Percentiles rank a stretch among this genome's conserved stretches.
These are phyloP conservation scores for Mrakia frigida DNA, from an alignment of 768 basidiomycete species.

Conservation along the genomic window DNA sequence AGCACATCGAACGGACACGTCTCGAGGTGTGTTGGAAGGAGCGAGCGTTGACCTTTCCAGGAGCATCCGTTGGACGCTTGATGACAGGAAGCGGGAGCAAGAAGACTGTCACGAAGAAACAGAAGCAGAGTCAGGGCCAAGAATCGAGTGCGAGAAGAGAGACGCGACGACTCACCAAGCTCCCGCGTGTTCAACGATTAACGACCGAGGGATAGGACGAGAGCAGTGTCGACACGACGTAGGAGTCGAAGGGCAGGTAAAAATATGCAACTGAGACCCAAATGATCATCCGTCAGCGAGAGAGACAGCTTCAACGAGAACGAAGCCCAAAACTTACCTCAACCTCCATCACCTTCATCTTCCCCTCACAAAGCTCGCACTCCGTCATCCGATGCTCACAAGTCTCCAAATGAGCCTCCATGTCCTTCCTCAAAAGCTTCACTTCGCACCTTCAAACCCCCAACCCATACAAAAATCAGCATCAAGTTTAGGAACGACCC, in stretches of 20 bases:
- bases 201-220: slow-evolving; percentile 44
- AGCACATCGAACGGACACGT: slow-evolving; percentile 59
- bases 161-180: slow-evolving; percentile 19
- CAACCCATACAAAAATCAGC: slow-evolving; percentile 9
- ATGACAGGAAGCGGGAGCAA: slow-evolving; percentile 46
- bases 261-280: slow-evolving; percentile 49
- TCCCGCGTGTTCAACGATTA: slow-evolving; percentile 44
- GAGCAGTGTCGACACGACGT: slow-evolving; percentile 49
- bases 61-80: slow-evolving; percentile 55
- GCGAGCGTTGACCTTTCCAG: slow-evolving; percentile 52
- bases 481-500: neutral
- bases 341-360: slow-evolving; percentile 45
- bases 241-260: slow-evolving; percentile 46
- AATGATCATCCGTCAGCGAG: no score
- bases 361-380: slow-evolving; percentile 48
- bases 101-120: neutral
- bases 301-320: neutral
- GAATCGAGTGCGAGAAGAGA: neutral
- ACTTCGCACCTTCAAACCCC: slow-evolving; percentile 51
- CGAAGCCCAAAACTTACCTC: slow-evolving; percentile 43
- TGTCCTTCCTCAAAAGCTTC: slow-evolving; percentile 50
- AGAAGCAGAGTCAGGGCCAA: neutral
- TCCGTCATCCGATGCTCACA: slow-evolving; percentile 44
- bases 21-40: slow-evolving; percentile 46
- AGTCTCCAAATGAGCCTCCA: slow-evolving; percentile 47